Conservation (phyloP, 305 asterid species). For the Fraxinus paxiana region DNA sequence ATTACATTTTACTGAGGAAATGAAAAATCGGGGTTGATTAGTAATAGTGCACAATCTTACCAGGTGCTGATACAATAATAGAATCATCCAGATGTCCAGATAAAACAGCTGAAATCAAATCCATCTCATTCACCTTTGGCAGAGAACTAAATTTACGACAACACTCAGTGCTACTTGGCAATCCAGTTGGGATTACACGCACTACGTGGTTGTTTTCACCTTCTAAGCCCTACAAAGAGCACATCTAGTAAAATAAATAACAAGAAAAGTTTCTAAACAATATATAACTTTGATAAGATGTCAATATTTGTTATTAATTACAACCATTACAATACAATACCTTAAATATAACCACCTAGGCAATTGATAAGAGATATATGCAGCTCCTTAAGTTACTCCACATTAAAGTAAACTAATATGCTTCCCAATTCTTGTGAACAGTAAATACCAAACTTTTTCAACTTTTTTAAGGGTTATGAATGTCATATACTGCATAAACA, state of each 20-base stretch:
- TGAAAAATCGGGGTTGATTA: not conserved
- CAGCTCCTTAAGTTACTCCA: not conserved
- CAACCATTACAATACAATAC: not conserved
- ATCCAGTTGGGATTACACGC: constrained; percentile 59
- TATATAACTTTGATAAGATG: constrained; percentile 4
- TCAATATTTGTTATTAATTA: not conserved
- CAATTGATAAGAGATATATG: not conserved
- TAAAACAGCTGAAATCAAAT: constrained; percentile 65
- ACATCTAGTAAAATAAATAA: constrained; percentile 18
- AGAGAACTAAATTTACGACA: constrained; percentile 38
- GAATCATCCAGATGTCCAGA: constrained; percentile 74
- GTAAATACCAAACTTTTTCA: not conserved
- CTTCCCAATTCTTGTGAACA: not conserved
- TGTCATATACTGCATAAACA: not conserved
- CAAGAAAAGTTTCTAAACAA: constrained; percentile 9
- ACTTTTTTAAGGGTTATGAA: not conserved
- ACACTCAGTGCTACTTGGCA: constrained; percentile 28
- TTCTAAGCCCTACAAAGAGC: constrained; percentile 42
- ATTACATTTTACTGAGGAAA: not conserved
- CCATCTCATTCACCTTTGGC: constrained; percentile 65
- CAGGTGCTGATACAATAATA: constrained; percentile 59
- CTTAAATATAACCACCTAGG: not conserved
- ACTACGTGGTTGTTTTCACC: constrained; percentile 40
- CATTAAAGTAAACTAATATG: not conserved
- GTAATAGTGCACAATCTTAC: constrained; percentile 36